Base-by-base conservation (phyloP, 1,284 basidiomycete species). In the Apiotrichum veenhuisii region DNA sequence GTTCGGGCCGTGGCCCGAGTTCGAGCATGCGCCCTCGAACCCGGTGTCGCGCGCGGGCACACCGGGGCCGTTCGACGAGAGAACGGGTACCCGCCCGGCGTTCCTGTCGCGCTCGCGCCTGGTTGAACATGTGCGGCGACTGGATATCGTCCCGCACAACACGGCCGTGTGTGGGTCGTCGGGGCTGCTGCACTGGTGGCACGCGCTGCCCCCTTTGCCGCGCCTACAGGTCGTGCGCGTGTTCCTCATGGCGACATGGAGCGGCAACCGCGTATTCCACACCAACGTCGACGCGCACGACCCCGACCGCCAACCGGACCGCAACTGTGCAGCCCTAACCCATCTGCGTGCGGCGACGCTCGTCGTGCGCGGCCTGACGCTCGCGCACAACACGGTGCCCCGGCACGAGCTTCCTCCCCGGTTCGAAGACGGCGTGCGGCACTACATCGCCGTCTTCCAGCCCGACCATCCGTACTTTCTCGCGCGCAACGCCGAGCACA, bases 391-490 rank as follows among this genome's bases (percentile, higher is more conserved):
- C 37, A 27, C 43, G 1, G 27, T 54, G 5, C 57, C 57, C 2
- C 57, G 43, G 12, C 27, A 41, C 34, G 55, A 57, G 51, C 17
- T 58, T 15, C 22, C 27, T 11, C 36, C 33, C 5, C 20, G 34
- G 2, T 30, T 58, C 18, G 26, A 26, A n/a, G 43, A 47, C 22
- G 9, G 27, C 25, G 57, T 58, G 20, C 52, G 48, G 7, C 57
- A 50, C 52, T 50, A 18, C 4, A 43, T 54, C 12, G 23, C 37
- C 36, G 57, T 58, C 15, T 51, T 58, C 43, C 48, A 58, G 52
- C 57, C 57, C 8, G 57, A 58, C 36, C 23, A 46, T 23, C 57
- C 47, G 5, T 58, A 45, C 48, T 47, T 58, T 36, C 48, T 58
- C 22, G 45, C 57, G 7, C 48, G 57, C 10, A 45, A 58, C 27